Evolutionary conservation across 108 stramenopile species (phyloP), one percentile per base, ranked within the genome.

Genomic region (Skeletonema tropicum): DNA sequence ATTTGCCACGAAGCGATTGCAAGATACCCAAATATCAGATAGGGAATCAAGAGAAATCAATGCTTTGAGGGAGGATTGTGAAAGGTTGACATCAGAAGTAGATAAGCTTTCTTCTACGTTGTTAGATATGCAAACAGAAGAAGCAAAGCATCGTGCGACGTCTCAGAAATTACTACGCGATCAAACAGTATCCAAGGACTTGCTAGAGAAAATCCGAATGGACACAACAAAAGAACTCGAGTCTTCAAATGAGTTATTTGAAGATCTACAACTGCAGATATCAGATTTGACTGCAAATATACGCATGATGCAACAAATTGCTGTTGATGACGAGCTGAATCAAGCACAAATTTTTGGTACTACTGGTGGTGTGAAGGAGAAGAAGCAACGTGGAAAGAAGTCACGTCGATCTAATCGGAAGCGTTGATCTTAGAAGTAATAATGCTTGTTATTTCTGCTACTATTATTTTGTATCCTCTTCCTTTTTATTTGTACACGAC

Each of bases 261-360:
- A 95, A 67, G 94, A 95, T 66, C 63, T 95, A 46, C 89, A 93
- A 66, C 87, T 89, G 39, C 92, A 93, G 76, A 83, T 95, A 58
- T 81, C 83, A n/a, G 94, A 95, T 76, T 63, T 95, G 55, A 85
- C 87, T 19, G 87, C 94, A 29, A 92, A 92, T 75, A 66, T 92
- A 30, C 64, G 80, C 25, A 88, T 95, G 87, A 64, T 80, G 52
- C 80, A 89, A 13, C 90, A 89, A 57, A 86, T 95, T 55, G 86
- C 87, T 15, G 70, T 85, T 48, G 70, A 84, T 70, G 83, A 85
- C 21, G 92, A 95, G 65, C 66, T 92, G 64, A 84, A 64, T 39
- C 65, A 92, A 52, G 90, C 92, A 3, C 88, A 93, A 57, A 92
- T 95, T 45, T 91, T 87, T 73, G 91, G 93, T 14, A 87, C 88